Conservation (phyloP, 2,329 filamentous ascomycete genomes). For the Didymella arachidicola region DNA sequence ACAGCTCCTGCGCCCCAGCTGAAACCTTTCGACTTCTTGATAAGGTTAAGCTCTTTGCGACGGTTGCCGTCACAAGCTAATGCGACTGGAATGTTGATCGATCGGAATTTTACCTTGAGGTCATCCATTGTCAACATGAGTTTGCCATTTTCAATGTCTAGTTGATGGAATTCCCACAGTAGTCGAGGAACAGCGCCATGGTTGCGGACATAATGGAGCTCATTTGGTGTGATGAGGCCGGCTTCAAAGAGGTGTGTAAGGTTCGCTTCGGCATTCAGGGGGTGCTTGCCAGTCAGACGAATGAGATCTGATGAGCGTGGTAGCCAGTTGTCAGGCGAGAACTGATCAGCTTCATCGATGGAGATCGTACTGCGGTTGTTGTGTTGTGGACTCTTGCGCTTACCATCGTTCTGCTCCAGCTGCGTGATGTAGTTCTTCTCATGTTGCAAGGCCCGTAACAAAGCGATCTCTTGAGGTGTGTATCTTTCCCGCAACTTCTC, state of each 20-base stretch:
- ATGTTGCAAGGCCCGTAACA: slow-evolving; percentile 50
- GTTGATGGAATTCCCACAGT: slow-evolving; percentile 59
- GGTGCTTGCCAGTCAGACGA: slow-evolving; percentile 62
- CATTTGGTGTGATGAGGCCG: slow-evolving; percentile 61
- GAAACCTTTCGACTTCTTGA: slow-evolving; percentile 60
- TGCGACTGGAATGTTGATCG: slow-evolving; percentile 60
- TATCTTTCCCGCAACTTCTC: slow-evolving; percentile 50
- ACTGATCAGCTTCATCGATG: slow-evolving; percentile 61
- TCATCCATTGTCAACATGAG: slow-evolving; percentile 54
- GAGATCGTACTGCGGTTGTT: slow-evolving; percentile 42
- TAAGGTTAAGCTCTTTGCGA: slow-evolving; percentile 62
- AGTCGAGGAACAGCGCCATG: slow-evolving; percentile 62
- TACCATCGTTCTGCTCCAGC: slow-evolving; percentile 56
- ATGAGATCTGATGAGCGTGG: slow-evolving; percentile 58
- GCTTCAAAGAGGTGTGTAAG: slow-evolving; percentile 55
- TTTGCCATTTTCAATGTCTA: slow-evolving; percentile 55
- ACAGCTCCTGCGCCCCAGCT: slow-evolving; percentile 65
- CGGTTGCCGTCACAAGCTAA: slow-evolving; percentile 66
- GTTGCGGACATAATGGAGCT: slow-evolving; percentile 62
- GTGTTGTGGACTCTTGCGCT: slow-evolving; percentile 48
- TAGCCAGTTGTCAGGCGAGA: slow-evolving; percentile 63
- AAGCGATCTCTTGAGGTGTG: slow-evolving; percentile 52
- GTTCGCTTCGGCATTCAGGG: slow-evolving; percentile 60
- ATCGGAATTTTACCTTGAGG: slow-evolving; percentile 57
- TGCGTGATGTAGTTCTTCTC: slow-evolving; percentile 55